These are phyloP conservation scores for Eurotiales sp. DNA, from an alignment of 2,329 filamentous ascomycete genomes.

Conservation along the genomic window DNA sequence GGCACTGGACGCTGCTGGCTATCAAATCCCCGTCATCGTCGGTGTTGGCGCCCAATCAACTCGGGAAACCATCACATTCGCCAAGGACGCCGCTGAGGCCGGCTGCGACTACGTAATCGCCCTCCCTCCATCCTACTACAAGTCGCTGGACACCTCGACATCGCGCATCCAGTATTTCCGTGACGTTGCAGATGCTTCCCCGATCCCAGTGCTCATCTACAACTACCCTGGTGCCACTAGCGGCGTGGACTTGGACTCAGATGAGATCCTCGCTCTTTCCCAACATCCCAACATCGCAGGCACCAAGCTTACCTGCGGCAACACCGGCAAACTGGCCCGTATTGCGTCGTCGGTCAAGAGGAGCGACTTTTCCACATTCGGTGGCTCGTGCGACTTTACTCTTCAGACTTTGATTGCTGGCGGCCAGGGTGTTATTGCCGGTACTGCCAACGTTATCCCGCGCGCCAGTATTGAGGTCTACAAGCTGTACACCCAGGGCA, in stretches of 20 bases:
- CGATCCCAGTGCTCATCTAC: slow-evolving; percentile 65
- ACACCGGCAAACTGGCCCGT: slow-evolving; percentile 67
- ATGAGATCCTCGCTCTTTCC: slow-evolving; percentile 57
- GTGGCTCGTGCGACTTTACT: slow-evolving; percentile 84
- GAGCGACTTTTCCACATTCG: slow-evolving; percentile 72
- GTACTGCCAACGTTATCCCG: slow-evolving; percentile 79
- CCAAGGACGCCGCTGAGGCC: slow-evolving; percentile 62
- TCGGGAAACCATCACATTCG: slow-evolving; percentile 66
- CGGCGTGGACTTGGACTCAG: slow-evolving; percentile 65
- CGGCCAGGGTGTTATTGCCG: slow-evolving; percentile 79
- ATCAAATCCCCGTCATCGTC: slow-evolving; percentile 68
- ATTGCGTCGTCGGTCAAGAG: slow-evolving; percentile 48
- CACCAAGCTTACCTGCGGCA: slow-evolving; percentile 70
- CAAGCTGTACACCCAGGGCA: slow-evolving; percentile 69
- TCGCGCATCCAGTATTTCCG: slow-evolving; percentile 62
- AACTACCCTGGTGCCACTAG: slow-evolving; percentile 67
- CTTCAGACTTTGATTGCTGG: slow-evolving; percentile 75
- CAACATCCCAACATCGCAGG: slow-evolving; percentile 64
- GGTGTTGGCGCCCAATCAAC: slow-evolving; percentile 72
- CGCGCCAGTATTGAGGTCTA: slow-evolving; percentile 76
- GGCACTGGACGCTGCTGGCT: slow-evolving; percentile 65
- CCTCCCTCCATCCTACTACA: slow-evolving; percentile 74
- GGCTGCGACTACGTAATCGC: slow-evolving; percentile 75
- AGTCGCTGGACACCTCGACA: slow-evolving; percentile 59
- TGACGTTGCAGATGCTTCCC: slow-evolving; percentile 57